Evolutionary conservation across 176 grass and related monocot species (phyloP), one percentile per base, ranked within the genome.

Genomic region (Bromus sterilis): DNA sequence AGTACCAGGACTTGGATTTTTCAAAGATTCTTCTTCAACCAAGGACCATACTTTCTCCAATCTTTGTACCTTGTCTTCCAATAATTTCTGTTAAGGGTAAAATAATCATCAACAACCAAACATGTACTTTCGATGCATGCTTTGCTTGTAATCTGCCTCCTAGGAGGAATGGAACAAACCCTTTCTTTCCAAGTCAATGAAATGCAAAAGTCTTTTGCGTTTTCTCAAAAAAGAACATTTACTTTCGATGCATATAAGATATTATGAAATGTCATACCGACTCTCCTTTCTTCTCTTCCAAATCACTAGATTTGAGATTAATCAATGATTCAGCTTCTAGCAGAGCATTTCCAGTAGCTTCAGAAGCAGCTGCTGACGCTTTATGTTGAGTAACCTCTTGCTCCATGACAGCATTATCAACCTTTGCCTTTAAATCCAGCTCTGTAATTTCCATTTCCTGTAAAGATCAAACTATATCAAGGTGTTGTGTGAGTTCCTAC

Each of bases 1-100:
- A 68, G 40, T 91, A 98, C 95, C 92, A 76, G 92, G 84, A 73
- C 88, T 91, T 32, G 88, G 95, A 32, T 91, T 91, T 86, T 89
- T 95, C 51, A 91, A 82, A 66, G 90, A 94, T 76, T 98, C 92
- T 63, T 75, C 86, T 83, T 98, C 90, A 86, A 95, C 76, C 39
- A 66, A 62, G 39, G 81, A 88, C 88, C 92, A 93, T 71, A 89
- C 86, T 66, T 79, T 91, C 55, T 95, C 95, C 79, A 98, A 87
- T 53, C n/a, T 82, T 81, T 88, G 88, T 29, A 93, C 59, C 73
- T 56, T 85, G 36, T 74, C 87, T 91, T 94, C 90, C 81, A 92
- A 59, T 71, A 72, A 80, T 80, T 80, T 75, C 95, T 97, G 74
- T 46, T 30, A 11, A 76, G 4, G 31, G 13, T 15, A 25, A 53